These are phyloP conservation scores for Elsinoe necatrix DNA, from an alignment of 2,329 filamentous ascomycete genomes.

Conservation along the genomic window DNA sequence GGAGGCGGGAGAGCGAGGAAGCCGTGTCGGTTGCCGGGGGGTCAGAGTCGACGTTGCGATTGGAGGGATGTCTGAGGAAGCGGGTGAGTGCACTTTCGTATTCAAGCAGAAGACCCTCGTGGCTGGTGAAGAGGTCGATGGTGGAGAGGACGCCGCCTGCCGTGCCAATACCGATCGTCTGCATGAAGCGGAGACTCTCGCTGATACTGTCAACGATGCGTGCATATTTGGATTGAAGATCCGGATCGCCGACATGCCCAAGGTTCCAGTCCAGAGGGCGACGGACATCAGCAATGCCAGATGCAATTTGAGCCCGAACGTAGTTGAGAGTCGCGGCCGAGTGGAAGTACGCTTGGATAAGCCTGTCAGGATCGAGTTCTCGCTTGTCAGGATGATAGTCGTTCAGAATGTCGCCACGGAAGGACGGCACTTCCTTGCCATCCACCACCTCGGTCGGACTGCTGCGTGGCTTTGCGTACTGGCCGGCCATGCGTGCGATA, in stretches of 20 bases:
- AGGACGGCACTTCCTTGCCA: slow-evolving; percentile 75
- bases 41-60: slow-evolving; percentile 28
- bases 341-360: slow-evolving; percentile 91
- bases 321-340: slow-evolving; percentile 94
- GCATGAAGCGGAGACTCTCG: slow-evolving; percentile 89
- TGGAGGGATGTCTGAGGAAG: slow-evolving; percentile 56
- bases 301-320: slow-evolving; percentile 70
- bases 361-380: slow-evolving; percentile 68
- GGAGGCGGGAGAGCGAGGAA: slow-evolving; percentile 16
- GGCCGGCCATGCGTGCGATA: slow-evolving; percentile 91
- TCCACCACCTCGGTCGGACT: slow-evolving; percentile 76
- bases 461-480: slow-evolving; percentile 93
- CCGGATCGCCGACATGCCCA: slow-evolving; percentile 78
- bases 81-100: slow-evolving; percentile 88
- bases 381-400: slow-evolving; percentile 71
- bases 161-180: slow-evolving; percentile 82
- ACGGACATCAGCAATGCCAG: slow-evolving; percentile 88
- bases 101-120: slow-evolving; percentile 87
- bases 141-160: slow-evolving; percentile 70
- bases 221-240: slow-evolving; percentile 77
- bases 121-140: slow-evolving; percentile 89
- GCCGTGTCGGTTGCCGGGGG: slow-evolving; percentile 20
- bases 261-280: slow-evolving; percentile 91
- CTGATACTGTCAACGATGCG: slow-evolving; percentile 77
- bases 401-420: slow-evolving; percentile 93